A percentile compares a stretch with the other conserved stretches of the same genome.
These are phyloP conservation scores for Sphaceloma murrayae DNA, from an alignment of 2,329 filamentous ascomycete species.

Conservation along the genomic window DNA sequence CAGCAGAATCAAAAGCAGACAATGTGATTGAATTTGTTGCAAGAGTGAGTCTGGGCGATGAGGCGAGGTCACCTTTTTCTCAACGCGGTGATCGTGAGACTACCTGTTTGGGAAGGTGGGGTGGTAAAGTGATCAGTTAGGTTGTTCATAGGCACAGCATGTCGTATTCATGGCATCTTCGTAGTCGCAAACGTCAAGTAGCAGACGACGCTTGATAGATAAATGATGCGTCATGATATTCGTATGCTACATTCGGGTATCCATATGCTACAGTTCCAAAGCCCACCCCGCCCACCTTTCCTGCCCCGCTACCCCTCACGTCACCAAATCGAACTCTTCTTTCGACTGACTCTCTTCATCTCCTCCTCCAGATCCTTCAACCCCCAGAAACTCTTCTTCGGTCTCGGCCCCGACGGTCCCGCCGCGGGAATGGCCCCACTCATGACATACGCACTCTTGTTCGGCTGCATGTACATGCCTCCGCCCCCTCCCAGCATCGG, in stretches of 20 bases:
- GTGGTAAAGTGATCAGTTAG: too few relatives aligned
- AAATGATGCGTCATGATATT: background rate
- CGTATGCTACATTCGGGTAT: background rate
- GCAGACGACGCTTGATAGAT: too few relatives aligned
- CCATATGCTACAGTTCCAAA: background rate
- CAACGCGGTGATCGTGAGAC: too few relatives aligned
- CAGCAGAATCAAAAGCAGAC: too few relatives aligned
- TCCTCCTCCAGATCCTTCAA: slow-evolving; percentile 28
- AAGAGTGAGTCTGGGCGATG: too few relatives aligned
- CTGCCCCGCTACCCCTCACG: too few relatives aligned
- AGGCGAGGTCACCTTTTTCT: too few relatives aligned
- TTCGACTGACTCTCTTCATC: slow-evolving; percentile 20
- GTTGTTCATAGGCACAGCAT: too few relatives aligned
- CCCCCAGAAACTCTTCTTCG: slow-evolving; percentile 33
- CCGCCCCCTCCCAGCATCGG: background rate
- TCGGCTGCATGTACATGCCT: slow-evolving; percentile 26
- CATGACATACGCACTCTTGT: slow-evolving; percentile 23
- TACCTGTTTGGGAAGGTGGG: background rate
- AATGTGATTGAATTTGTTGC: too few relatives aligned
- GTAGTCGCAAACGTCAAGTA: too few relatives aligned
- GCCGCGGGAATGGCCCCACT: slow-evolving; percentile 22
- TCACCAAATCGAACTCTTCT: slow-evolving; percentile 22
- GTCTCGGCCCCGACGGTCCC: slow-evolving; percentile 19
- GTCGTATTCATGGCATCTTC: background rate
- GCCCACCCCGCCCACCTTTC: too few relatives aligned